Evolutionary conservation across 768 basidiomycete genomes (phyloP).

Genomic region (Nidularia sp.): DNA sequence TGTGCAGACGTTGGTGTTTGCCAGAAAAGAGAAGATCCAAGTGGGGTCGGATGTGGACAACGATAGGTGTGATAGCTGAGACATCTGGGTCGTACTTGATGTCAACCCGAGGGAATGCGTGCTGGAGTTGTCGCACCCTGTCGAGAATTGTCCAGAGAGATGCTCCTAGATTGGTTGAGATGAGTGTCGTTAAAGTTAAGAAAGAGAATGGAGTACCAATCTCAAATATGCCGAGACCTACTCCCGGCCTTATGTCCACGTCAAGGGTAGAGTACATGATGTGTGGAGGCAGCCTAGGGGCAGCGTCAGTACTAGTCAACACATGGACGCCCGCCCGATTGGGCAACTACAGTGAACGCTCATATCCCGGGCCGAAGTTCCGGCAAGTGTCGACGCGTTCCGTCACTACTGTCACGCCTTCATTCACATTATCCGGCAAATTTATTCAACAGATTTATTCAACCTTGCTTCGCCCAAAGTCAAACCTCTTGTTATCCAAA

Average conservation of each 20-base stretch:
- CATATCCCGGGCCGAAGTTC: neutral
- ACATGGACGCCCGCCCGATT: too few species aligned
- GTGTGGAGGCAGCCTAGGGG: too few species aligned
- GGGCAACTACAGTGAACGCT: too few species aligned
- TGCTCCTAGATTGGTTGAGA: slow-evolving; percentile 38
- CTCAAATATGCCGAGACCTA: slow-evolving; percentile 75
- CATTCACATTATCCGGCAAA: neutral
- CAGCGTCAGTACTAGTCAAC: too few species aligned
- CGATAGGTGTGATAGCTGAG: slow-evolving; percentile 65
- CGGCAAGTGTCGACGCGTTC: neutral
- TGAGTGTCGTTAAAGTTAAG: slow-evolving; percentile 2
- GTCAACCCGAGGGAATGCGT: slow-evolving; percentile 77
- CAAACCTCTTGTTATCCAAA: too few species aligned
- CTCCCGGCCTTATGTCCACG: slow-evolving; percentile 71
- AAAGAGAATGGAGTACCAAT: slow-evolving; percentile 40
- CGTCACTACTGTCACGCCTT: neutral
- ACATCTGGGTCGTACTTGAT: slow-evolving; percentile 78
- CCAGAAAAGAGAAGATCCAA: slow-evolving; percentile 84
- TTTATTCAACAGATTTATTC: too few species aligned
- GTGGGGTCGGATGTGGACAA: slow-evolving; percentile 77
- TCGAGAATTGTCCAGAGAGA: slow-evolving; percentile 80
- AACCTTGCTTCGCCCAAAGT: too few species aligned
- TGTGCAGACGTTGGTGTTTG: slow-evolving; percentile 73
- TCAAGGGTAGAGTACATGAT: slow-evolving; percentile 68
- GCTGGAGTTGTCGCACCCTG: slow-evolving; percentile 57